These are phyloP conservation scores for Neostapfia colusana DNA, from an alignment of 176 grass and related monocot genomes.

Conservation along the genomic window DNA sequence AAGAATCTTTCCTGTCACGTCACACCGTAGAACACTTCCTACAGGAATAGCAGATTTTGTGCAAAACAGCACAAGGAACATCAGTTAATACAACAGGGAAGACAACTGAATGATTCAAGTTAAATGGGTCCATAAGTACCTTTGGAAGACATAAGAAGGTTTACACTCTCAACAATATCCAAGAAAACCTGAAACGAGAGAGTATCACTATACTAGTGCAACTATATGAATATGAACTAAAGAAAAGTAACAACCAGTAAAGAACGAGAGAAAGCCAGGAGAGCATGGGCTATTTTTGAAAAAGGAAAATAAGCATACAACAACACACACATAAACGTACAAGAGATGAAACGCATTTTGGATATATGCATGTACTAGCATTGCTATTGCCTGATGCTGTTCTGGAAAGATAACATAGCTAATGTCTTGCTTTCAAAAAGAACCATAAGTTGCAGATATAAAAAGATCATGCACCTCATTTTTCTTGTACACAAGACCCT, in stretches of 20 bases:
- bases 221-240: slow-evolving; percentile 30
- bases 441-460: slow-evolving; percentile 5
- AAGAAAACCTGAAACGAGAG: slow-evolving; percentile 81
- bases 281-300: neutral
- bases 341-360: neutral
- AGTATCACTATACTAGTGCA: slow-evolving; percentile 23
- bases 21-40: slow-evolving; percentile 97
- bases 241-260: neutral
- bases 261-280: slow-evolving; percentile 17
- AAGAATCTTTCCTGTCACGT: slow-evolving; percentile 98
- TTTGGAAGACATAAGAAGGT: slow-evolving; percentile 99
- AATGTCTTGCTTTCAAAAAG: neutral
- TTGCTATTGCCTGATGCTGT: neutral
- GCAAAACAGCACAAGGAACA: slow-evolving; percentile 9
- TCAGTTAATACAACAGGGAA: slow-evolving; percentile 32
- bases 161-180: slow-evolving; percentile 99
- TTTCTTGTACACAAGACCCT: slow-evolving; percentile 98
- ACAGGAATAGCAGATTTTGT: slow-evolving; percentile 32
- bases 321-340: neutral
- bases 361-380: slow-evolving; percentile 14
- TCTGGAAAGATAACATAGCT: neutral
- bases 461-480: slow-evolving; percentile 75
- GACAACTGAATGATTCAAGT: neutral
- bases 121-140: slow-evolving; percentile 46
- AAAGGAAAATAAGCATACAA: slow-evolving; percentile 8